These are phyloP conservation scores for Kazachstania martiniae DNA, from an alignment of 805 yeast species.

Conservation along the genomic window DNA sequence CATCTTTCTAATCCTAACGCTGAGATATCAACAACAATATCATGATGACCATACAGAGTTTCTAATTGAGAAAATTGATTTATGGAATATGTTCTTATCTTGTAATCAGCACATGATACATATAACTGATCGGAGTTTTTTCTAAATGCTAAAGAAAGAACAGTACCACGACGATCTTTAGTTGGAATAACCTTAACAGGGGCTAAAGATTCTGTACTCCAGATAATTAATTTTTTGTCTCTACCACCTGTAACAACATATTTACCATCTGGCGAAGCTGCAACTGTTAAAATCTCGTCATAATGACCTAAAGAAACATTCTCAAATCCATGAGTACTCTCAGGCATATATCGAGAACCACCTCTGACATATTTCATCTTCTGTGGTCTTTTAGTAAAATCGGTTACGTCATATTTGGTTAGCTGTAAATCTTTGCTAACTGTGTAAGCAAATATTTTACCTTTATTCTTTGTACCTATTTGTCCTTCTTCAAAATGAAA, in stretches of 20 bases:
- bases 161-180: slow-evolving; percentile 56
- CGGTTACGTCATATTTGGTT: slow-evolving; percentile 66
- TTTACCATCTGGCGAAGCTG: slow-evolving; percentile 79
- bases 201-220: slow-evolving; percentile 73
- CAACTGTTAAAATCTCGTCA: slow-evolving; percentile 66
- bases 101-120: slow-evolving; percentile 87
- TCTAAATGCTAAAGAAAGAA: slow-evolving; percentile 66
- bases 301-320: slow-evolving; percentile 60
- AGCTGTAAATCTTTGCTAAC: slow-evolving; percentile 74
- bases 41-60: slow-evolving; percentile 92
- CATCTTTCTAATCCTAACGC: slow-evolving; percentile 83
- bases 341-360: slow-evolving; percentile 36
- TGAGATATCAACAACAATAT: slow-evolving; percentile 67
- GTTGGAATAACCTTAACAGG: slow-evolving; percentile 72
- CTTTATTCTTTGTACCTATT: slow-evolving; percentile 37
- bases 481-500: slow-evolving; percentile 15
- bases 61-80: slow-evolving; percentile 85
- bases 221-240: slow-evolving; percentile 70
- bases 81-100: slow-evolving; percentile 77
- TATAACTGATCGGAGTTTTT: slow-evolving; percentile 74
- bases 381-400: slow-evolving; percentile 46
- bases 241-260: slow-evolving; percentile 86
- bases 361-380: slow-evolving; percentile 57
- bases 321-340: slow-evolving; percentile 31
- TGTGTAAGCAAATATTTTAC: slow-evolving; percentile 55